Evolutionary conservation across 805 yeast genomes (phyloP).

Genomic region (Zygoascus biomembranicola): DNA sequence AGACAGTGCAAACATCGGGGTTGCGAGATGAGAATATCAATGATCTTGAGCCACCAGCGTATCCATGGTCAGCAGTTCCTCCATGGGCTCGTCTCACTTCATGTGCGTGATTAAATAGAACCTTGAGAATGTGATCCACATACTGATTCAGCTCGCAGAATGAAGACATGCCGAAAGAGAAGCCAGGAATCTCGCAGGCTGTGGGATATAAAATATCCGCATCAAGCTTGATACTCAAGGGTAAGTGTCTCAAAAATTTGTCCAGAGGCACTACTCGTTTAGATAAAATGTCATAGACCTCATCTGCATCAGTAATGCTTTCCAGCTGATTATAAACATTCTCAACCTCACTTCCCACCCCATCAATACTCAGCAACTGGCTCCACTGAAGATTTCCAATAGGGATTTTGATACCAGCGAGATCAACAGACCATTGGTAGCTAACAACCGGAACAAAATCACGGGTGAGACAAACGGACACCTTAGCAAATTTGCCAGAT

Average conservation of each 20-base stretch:
- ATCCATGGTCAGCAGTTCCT: constrained; percentile 7
- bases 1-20: constrained; percentile 81
- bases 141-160: constrained; percentile 56
- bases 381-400: constrained; percentile 44
- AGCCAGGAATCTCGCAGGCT: constrained; percentile 25
- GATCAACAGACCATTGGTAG: constrained; percentile 12
- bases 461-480: constrained; percentile 60
- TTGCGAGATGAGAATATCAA: constrained; percentile 79
- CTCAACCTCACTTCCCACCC: constrained; percentile 12
- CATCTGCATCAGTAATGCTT: constrained; percentile 12
- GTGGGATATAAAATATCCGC: constrained; percentile 71
- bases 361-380: constrained; percentile 3
- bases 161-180: constrained; percentile 22
- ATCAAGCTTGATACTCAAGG: constrained; percentile 55
- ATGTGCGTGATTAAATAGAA: constrained; percentile 70
- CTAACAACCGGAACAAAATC: constrained; percentile 79
- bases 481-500: constrained; percentile 66
- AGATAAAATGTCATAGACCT: constrained; percentile 19
- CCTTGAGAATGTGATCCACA: constrained; percentile 64
- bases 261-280: constrained; percentile 52
- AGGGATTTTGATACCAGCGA: constrained; percentile 42
- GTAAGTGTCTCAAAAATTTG: constrained; percentile 47
- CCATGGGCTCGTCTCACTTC: constrained; percentile 20
- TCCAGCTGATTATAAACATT: constrained; percentile 22
- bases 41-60: constrained; percentile 39